phyloP scores from a whole-genome alignment of 2,329 filamentous ascomycete genomes.

The Orbilia quercus region DNA sequence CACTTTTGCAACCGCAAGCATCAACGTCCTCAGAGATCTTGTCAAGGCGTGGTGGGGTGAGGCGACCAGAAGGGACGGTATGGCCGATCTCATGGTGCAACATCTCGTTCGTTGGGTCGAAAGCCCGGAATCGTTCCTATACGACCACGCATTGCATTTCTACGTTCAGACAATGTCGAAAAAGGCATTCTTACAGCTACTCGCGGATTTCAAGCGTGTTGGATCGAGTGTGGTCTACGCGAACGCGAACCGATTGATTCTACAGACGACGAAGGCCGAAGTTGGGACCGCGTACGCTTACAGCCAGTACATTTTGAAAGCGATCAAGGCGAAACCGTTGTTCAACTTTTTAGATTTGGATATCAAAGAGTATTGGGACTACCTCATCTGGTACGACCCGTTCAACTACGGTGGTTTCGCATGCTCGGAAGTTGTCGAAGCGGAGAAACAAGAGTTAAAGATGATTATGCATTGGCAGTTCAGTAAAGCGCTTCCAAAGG shows the following conservation, averaged over 20 bases:
- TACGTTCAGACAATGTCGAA: constrained; percentile 99
- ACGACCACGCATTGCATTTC: constrained; percentile 92
- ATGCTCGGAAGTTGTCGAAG: constrained; percentile 75
- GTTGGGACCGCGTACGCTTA: constrained; percentile 97
- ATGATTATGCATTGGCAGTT: constrained; percentile 99
- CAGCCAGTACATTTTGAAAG: constrained; percentile 96
- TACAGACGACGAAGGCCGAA: constrained; percentile 96
- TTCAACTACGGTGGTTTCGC: constrained; percentile 98
- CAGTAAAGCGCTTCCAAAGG: constrained; percentile 82
- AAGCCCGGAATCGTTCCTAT: constrained; percentile 90
- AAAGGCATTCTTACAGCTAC: constrained; percentile 95
- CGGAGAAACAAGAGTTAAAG: constrained; percentile 77
- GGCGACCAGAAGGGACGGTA: constrained; percentile 85
- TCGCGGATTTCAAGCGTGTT: constrained; percentile 94
- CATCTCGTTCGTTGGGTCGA: constrained; percentile 98
- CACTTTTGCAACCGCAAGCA: constrained; percentile 63
- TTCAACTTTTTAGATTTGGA: constrained; percentile 98
- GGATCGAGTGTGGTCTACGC: constrained; percentile 97
- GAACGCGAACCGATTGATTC: constrained; percentile 83
- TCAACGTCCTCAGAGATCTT: constrained; percentile 94
- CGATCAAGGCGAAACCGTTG: constrained; percentile 91
- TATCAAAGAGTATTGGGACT: constrained; percentile 99
- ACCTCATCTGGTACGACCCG: constrained; percentile 97
- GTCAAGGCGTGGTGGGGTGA: constrained; percentile 99
- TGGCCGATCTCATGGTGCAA: constrained; percentile 98